Evolutionary conservation across 257 asterid genomes (phyloP).

Genomic region (Nyctanthes arbortristis): DNA sequence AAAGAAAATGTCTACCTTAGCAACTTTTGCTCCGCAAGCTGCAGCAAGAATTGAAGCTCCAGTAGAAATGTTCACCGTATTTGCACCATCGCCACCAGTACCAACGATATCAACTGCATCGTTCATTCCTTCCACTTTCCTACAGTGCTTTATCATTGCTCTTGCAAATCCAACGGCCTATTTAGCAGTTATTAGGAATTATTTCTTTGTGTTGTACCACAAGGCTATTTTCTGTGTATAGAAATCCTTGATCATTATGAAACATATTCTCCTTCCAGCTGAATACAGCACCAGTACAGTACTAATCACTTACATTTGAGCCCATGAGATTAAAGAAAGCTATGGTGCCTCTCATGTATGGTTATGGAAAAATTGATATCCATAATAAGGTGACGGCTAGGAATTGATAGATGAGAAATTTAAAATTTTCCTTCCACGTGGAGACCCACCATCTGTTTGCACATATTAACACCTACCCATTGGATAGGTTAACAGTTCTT

Average conservation of each 20-base stretch:
- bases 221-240: constrained; percentile 5
- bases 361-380: not conserved
- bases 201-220: constrained; percentile 20
- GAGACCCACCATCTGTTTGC: no score
- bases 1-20: constrained; percentile 64
- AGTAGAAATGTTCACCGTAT: constrained; percentile 92
- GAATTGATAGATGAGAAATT: constrained; percentile 15
- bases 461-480: no score
- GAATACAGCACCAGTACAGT: not conserved
- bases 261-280: not conserved
- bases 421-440: no score
- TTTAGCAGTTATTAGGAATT: constrained; percentile 29
- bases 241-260: not conserved
- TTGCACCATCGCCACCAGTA: constrained; percentile 99
- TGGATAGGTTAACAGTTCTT: no score
- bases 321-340: constrained; percentile 11
- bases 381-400: not conserved
- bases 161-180: constrained; percentile 94
- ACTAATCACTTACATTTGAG: not conserved
- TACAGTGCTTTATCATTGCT: constrained; percentile 78
- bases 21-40: constrained; percentile 93
- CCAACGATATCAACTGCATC: constrained; percentile 94
- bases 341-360: not conserved
- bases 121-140: constrained; percentile 70
- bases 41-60: constrained; percentile 98